phyloP scores from a whole-genome alignment of 2,329 filamentous ascomycete genomes.

The Colletotrichum euphorbiae region DNA sequence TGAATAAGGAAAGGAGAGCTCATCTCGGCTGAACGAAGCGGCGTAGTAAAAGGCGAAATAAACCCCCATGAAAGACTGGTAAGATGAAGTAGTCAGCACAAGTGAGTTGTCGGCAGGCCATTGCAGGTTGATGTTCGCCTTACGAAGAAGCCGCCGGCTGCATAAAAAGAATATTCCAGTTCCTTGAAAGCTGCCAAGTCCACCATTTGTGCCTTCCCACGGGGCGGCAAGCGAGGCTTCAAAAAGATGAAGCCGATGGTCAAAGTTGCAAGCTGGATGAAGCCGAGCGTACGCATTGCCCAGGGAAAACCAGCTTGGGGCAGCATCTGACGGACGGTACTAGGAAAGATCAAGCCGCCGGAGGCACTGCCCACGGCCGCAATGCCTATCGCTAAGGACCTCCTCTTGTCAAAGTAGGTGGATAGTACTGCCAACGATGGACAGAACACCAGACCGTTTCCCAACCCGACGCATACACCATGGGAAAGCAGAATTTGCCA shows the following conservation, averaged over 20 bases:
- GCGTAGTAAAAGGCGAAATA: slow-evolving; percentile 73
- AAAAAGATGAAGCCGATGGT: slow-evolving; percentile 52
- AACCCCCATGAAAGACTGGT: slow-evolving; percentile 60
- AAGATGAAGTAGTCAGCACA: background rate
- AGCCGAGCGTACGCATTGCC: slow-evolving; percentile 62
- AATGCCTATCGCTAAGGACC: slow-evolving; percentile 69
- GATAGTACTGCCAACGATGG: slow-evolving; percentile 70
- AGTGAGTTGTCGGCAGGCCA: too few species aligned
- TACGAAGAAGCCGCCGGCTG: slow-evolving; percentile 34
- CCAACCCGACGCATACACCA: slow-evolving; percentile 61
- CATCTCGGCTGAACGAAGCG: slow-evolving; percentile 59
- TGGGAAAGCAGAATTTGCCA: slow-evolving; percentile 63
- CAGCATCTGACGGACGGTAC: slow-evolving; percentile 49
- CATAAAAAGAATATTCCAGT: slow-evolving; percentile 34
- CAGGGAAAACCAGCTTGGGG: slow-evolving; percentile 65
- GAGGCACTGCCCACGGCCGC: slow-evolving; percentile 68
- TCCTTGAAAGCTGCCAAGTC: slow-evolving; percentile 59
- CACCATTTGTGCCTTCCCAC: slow-evolving; percentile 54
- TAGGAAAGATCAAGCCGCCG: slow-evolving; percentile 65
- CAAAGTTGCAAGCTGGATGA: slow-evolving; percentile 57
- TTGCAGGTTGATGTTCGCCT: background rate
- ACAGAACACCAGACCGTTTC: slow-evolving; percentile 67
- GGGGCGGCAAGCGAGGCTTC: slow-evolving; percentile 54
- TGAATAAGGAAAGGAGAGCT: slow-evolving; percentile 57
- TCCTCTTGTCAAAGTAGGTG: slow-evolving; percentile 69